phyloP scores from a whole-genome alignment of 306 rosid species.

The Trifolium subterraneum region DNA sequence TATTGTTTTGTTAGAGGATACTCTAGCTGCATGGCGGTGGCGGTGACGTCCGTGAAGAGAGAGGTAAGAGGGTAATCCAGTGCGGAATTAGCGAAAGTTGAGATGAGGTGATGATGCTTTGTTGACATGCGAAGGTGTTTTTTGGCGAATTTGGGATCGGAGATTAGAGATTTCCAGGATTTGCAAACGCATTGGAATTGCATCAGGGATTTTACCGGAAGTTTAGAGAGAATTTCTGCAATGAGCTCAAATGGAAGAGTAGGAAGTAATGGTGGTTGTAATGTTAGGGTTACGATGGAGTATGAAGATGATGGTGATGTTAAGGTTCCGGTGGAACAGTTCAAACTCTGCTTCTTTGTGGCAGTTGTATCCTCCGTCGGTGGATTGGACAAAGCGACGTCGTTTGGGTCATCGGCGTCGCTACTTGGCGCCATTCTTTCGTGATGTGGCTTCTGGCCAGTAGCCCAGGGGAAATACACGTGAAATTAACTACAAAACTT shows the following conservation, averaged over 20 bases:
- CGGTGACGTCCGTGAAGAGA: neutral
- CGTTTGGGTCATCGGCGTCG: neutral
- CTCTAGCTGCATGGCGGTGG: neutral
- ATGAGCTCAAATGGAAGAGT: conserved; percentile 45
- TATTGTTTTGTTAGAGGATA: neutral
- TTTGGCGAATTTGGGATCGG: neutral
- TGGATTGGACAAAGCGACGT: neutral
- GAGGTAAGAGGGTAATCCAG: conserved; percentile 26
- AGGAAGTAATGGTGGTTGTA: neutral
- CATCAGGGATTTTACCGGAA: conserved; percentile 38
- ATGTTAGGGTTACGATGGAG: neutral
- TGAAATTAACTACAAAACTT: no score
- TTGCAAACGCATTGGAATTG: conserved; percentile 41
- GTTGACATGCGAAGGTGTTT: conserved; percentile 27
- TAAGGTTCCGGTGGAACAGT: neutral
- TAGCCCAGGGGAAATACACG: no score
- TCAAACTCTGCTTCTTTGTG: neutral
- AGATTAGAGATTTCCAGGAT: conserved; percentile 43
- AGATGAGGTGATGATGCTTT: conserved; percentile 4
- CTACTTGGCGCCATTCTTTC: neutral
- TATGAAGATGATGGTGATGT: no score
- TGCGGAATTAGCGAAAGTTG: neutral
- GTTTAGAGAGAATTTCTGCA: conserved; percentile 32
- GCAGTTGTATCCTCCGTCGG: neutral
- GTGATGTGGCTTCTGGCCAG: neutral